Evolutionary conservation across 2,329 filamentous ascomycete species (phyloP), one percentile per base, ranked within the genome.

Genomic region (Teratosphaeria nubilosa): DNA sequence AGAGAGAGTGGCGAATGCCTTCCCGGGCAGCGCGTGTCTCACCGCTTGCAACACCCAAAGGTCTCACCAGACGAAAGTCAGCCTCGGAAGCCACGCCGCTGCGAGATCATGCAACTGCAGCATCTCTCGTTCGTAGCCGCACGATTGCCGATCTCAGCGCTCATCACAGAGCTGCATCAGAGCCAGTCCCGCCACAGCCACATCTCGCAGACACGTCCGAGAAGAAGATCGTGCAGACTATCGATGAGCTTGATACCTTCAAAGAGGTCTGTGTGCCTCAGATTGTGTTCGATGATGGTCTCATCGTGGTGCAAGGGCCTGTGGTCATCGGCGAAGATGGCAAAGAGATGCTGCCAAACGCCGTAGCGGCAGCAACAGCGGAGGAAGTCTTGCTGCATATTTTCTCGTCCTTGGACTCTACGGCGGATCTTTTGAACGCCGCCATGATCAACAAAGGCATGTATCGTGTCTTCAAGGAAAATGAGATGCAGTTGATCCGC

Each of bases 391-490:
- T 84, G 16, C 66, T 80, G 20, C 65, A 68, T n/a, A 81, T 85
- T 11, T 70, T 85, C 59, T 69, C 75, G 51, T 74, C 71, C 4
- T 72, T 82, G 7, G 69, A 75, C 37, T 76, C 75, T 2, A 71
- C 82, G 2, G 75, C 80, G 34, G 82, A 84, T 64, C 73, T 86
- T 0, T 82, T 82, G 63, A 76, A 76, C 34, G 74, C 78, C 3
- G 80, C 80, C 4, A 70, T 79, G 7, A 73, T 83, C 53, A 83
- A 80, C 65, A 76, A 74, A 53, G 78, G 78, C 22, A 84, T 84
- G 69, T 83, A 83, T 64, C 73, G 73, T 3, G 76, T 82, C 0
- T 85, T 82, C 70, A 83, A 84, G 66, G 71, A 75, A 22, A 75
- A 84, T 63, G 81, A 85, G 63, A 71, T 84, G 53, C 67, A 73